phyloP scores from a whole-genome alignment of 495 filamentous ascomycete genomes.

The Cercophora newfieldiana region DNA sequence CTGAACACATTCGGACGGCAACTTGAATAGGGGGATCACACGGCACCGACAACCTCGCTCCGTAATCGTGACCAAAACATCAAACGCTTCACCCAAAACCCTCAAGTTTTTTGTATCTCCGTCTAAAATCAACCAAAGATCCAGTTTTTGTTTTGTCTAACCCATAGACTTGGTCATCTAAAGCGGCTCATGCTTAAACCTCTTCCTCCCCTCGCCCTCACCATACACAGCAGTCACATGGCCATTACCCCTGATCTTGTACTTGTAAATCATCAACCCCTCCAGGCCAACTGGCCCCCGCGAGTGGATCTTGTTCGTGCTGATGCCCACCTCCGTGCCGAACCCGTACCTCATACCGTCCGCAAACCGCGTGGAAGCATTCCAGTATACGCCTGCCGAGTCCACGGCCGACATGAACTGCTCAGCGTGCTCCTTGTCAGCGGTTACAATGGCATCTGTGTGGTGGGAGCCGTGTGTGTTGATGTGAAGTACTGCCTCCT shows the following conservation, averaged over 20 bases:
- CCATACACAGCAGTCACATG: conserved; percentile 75
- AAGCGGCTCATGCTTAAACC: conserved; percentile 67
- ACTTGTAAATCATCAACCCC: conserved; percentile 96
- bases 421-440: conserved; percentile 62
- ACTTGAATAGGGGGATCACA: too few relatives aligned
- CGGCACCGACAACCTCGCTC: too few relatives aligned
- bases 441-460: conserved; percentile 87
- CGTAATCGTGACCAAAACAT: too few relatives aligned
- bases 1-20: too few relatives aligned
- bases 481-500: conserved; percentile 82
- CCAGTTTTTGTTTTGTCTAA: not conserved
- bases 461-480: conserved; percentile 91
- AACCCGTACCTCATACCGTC: conserved; percentile 98
- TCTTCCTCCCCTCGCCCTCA: conserved; percentile 63
- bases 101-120: too few relatives aligned
- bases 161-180: conserved; percentile 3
- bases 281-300: conserved; percentile 92
- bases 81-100: too few relatives aligned
- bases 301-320: conserved; percentile 97
- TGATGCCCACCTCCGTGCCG: conserved; percentile 96
- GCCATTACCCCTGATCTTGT: conserved; percentile 77
- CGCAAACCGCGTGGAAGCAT: conserved; percentile 89
- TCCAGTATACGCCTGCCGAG: conserved; percentile 94
- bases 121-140: not conserved
- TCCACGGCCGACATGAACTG: conserved; percentile 82